These are phyloP conservation scores for Salvia hispanica DNA, from an alignment of 257 asterid genomes.

Conservation along the genomic window DNA sequence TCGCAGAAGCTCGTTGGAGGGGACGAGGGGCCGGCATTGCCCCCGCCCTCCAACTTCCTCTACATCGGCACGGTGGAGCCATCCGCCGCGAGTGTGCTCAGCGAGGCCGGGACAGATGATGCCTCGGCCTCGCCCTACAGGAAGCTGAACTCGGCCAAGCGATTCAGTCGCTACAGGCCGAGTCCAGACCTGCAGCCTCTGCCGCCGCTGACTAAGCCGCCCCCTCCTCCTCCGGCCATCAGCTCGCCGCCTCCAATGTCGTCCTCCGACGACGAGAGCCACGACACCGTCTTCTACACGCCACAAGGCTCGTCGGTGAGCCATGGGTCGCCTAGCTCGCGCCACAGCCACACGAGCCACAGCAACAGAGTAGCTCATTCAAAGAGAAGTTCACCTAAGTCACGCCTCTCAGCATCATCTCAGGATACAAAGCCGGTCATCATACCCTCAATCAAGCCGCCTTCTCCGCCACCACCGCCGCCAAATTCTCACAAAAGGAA, in stretches of 20 bases:
- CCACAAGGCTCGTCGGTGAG: slow-evolving; percentile 86
- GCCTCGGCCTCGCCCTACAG: slow-evolving; percentile 70
- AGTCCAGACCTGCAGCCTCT: slow-evolving; percentile 98
- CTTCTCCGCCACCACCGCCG: slow-evolving; percentile 45
- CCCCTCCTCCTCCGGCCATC: slow-evolving; percentile 57
- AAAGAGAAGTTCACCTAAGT: slow-evolving; percentile 81
- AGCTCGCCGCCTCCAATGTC: slow-evolving; percentile 90
- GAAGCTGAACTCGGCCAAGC: slow-evolving; percentile 62
- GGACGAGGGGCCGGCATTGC: slow-evolving; percentile 54
- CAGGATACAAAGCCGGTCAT: slow-evolving; percentile 58
- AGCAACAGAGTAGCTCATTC: slow-evolving; percentile 53
- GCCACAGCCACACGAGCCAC: slow-evolving; percentile 43
- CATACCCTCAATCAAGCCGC: slow-evolving; percentile 68
- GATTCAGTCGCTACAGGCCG: slow-evolving; percentile 88
- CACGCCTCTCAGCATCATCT: slow-evolving; percentile 65
- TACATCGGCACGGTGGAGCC: slow-evolving; percentile 98
- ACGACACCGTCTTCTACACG: slow-evolving; percentile 73
- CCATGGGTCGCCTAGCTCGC: slow-evolving; percentile 66
- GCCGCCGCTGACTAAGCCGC: slow-evolving; percentile 83
- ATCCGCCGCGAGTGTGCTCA: slow-evolving; percentile 42
- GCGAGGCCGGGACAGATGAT: slow-evolving; percentile 39
- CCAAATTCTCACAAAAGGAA: slow-evolving; percentile 49
- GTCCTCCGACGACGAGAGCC: slow-evolving; percentile 88
- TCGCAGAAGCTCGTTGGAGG: slow-evolving; percentile 64
- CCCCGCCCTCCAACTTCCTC: slow-evolving; percentile 76